A percentile compares a stretch with the other conserved stretches of the same genome.
Conservation (phyloP, 2,329 filamentous ascomycete species). For the Penicillium capsulatum region DNA sequence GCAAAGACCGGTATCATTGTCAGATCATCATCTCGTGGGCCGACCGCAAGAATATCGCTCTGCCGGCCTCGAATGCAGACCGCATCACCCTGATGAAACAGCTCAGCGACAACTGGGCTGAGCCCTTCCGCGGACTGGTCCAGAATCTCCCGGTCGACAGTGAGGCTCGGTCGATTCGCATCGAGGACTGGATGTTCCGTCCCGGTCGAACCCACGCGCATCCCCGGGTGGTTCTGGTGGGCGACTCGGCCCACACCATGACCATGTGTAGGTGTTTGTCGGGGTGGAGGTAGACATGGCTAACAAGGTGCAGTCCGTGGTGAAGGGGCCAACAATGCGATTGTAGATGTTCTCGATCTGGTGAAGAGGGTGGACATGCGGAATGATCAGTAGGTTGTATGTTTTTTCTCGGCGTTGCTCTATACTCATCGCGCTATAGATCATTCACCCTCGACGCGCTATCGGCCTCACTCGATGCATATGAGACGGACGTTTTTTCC, state of each 20-base stretch:
- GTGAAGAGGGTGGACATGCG: constrained; percentile 28
- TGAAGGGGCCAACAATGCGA: constrained; percentile 56
- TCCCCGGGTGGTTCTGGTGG: constrained; percentile 48
- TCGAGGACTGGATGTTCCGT: constrained; percentile 47
- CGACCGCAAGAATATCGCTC: constrained; percentile 30
- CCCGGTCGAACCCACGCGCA: constrained; percentile 34
- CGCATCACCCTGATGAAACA: constrained; percentile 43
- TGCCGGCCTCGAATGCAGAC: constrained; percentile 42
- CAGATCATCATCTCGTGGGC: constrained; percentile 55
- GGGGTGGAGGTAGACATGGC: too few relatives aligned
- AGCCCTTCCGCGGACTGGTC: constrained; percentile 47
- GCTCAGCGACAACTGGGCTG: constrained; percentile 47
- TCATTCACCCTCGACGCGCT: constrained; percentile 9
- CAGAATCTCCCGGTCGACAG: constrained; percentile 41
- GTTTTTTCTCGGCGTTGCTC: neutral
- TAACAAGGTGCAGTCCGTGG: constrained; percentile 47
- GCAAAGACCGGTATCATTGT: constrained; percentile 40
- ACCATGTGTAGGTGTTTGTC: constrained; percentile 58
- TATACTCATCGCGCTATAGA: constrained; percentile 1
- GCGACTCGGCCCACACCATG: constrained; percentile 57
- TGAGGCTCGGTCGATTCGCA: constrained; percentile 45
- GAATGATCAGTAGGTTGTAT: constrained; percentile 6
- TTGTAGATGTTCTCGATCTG: constrained; percentile 50
- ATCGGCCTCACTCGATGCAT: constrained; percentile 25
- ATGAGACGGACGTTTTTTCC: constrained; percentile 45